phyloP scores from a whole-genome alignment of 164 flowering plant species.

The Vitis riparia region DNA sequence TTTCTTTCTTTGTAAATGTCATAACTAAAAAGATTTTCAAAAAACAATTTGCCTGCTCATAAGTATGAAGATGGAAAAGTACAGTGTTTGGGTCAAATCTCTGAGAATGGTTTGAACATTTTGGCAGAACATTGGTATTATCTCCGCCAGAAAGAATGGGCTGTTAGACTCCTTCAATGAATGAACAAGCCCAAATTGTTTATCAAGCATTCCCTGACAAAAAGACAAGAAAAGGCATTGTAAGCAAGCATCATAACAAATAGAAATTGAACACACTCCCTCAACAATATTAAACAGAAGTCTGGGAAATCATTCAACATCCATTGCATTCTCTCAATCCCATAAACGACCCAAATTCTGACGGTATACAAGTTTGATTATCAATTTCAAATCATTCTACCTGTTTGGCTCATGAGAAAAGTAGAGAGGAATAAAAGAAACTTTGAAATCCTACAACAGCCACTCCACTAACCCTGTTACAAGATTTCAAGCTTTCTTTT shows the following conservation, averaged over 20 bases:
- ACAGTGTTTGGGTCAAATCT: constrained; percentile 23
- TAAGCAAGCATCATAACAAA: not conserved
- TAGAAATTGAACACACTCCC: not conserved
- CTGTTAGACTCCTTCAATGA: constrained; percentile 1
- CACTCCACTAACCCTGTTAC: too few species aligned
- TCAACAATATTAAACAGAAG: not conserved
- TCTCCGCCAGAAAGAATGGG: constrained; percentile 2
- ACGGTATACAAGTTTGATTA: not conserved
- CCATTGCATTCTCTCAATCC: not conserved
- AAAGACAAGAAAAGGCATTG: not conserved
- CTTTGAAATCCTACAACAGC: too few species aligned
- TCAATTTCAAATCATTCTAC: not conserved
- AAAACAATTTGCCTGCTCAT: too few species aligned
- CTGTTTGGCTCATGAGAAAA: not conserved
- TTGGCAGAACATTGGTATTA: constrained; percentile 3
- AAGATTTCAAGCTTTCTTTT: too few species aligned
- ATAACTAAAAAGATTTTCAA: too few species aligned
- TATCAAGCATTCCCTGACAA: constrained; percentile 14
- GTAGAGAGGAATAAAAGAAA: not conserved
- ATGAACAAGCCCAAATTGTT: constrained; percentile 8
- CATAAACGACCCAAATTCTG: too few species aligned
- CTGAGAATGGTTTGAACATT: not conserved
- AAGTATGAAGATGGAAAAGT: not conserved
- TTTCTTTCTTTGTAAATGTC: too few species aligned
- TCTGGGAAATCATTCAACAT: not conserved